phyloP scores from a whole-genome alignment of 2,329 filamentous ascomycete species.

The Oidium heveae region DNA sequence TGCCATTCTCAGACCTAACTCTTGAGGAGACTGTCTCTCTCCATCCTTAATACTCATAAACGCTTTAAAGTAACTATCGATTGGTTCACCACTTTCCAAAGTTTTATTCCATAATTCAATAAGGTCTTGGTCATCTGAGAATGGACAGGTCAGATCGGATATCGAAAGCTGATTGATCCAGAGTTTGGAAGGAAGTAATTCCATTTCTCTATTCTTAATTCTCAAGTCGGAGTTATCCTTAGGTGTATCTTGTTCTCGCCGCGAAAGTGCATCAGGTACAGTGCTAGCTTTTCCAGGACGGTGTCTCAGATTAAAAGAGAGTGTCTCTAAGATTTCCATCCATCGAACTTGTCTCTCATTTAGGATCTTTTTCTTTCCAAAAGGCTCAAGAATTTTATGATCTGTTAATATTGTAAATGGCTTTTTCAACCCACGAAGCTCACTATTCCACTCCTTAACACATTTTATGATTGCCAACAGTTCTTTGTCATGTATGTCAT shows the following conservation, averaged over 20 bases:
- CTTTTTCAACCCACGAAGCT: neutral
- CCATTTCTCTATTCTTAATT: neutral
- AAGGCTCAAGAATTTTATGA: neutral
- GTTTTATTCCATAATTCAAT: neutral
- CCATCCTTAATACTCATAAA: neutral
- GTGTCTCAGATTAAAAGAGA: neutral
- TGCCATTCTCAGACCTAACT: neutral
- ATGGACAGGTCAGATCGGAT: neutral
- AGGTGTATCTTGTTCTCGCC: neutral
- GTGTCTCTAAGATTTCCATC: neutral
- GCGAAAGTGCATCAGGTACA: neutral
- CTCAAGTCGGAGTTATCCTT: neutral
- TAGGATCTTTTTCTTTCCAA: neutral
- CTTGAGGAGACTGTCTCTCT: neutral
- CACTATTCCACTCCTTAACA: no score
- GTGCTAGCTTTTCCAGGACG: neutral
- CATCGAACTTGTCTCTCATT: constrained; percentile 1
- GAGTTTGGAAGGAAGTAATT: neutral
- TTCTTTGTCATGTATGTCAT: no score
- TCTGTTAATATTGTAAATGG: neutral
- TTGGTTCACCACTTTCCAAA: neutral
- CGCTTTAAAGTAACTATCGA: neutral
- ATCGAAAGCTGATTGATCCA: neutral
- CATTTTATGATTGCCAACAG: no score
- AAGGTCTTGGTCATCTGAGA: neutral